phyloP scores from a whole-genome alignment of 23 red algal genomes.

The Agarophyton chilense region DNA sequence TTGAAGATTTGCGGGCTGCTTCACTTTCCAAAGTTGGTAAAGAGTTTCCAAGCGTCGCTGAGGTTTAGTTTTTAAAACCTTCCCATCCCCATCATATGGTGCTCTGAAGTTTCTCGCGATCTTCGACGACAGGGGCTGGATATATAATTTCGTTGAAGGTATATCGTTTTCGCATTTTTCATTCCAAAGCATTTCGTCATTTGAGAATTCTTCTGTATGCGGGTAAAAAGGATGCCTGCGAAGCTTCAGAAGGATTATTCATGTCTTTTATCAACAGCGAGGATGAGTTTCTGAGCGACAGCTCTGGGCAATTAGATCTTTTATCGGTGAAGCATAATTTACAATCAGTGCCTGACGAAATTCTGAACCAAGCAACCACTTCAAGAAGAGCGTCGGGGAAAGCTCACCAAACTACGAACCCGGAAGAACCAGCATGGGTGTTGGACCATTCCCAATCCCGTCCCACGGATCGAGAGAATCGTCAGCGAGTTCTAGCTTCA shows the following conservation, averaged over 20 bases:
- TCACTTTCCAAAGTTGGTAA: too few relatives aligned
- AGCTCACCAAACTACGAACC: not conserved
- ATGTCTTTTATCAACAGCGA: not conserved
- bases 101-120: too few relatives aligned
- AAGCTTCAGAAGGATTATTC: not conserved
- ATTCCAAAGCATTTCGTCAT: not conserved
- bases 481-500: conserved; percentile 15
- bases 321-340: conserved; percentile 2
- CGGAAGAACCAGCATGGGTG: conserved; percentile 57
- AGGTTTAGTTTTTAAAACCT: too few relatives aligned
- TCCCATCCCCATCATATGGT: too few relatives aligned
- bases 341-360: not conserved
- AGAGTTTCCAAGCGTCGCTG: too few relatives aligned
- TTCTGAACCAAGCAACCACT: not conserved
- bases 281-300: conserved; percentile 17
- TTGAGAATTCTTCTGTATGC: not conserved
- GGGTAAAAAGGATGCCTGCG: not conserved
- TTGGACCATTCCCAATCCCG: conserved; percentile 15
- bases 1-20: too few relatives aligned
- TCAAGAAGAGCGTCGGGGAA: not conserved
- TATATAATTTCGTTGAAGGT: too few relatives aligned
- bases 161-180: not conserved
- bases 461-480: not conserved
- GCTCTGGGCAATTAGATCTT: conserved; percentile 2
- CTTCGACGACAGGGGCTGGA: not conserved